Percentiles rank a stretch among this genome's conserved stretches.
phyloP scores from a whole-genome alignment of 441 rosid genomes.

The Populus hybrid region DNA sequence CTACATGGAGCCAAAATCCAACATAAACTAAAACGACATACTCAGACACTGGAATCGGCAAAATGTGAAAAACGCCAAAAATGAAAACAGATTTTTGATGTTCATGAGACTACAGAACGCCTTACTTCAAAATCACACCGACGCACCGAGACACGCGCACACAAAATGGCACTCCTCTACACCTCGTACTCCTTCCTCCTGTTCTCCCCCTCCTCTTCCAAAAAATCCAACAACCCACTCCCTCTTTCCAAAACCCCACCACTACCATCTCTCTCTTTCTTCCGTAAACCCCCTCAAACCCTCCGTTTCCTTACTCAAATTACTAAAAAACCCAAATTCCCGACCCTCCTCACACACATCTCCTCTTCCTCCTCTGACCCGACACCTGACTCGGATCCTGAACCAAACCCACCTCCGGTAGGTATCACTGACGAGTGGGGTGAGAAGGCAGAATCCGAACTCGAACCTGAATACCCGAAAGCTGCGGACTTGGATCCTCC shows the following conservation, averaged over 20 bases:
- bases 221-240: slow-evolving; percentile 15
- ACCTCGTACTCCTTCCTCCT: slow-evolving; percentile 29
- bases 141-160: neutral
- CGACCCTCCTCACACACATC: neutral
- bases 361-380: neutral
- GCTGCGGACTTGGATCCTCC: slow-evolving; percentile 74
- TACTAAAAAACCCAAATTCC: neutral
- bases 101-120: neutral
- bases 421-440: slow-evolving; percentile 83
- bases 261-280: slow-evolving; percentile 22
- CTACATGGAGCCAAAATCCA: neutral
- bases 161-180: slow-evolving; percentile 49
- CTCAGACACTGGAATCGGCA: neutral
- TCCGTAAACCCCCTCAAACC: slow-evolving; percentile 9
- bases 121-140: neutral
- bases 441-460: slow-evolving; percentile 37
- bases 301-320: slow-evolving; percentile 5
- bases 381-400: slow-evolving; percentile 8
- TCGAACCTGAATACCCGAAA: slow-evolving; percentile 30
- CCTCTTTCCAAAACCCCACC: slow-evolving; percentile 13
- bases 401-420: slow-evolving; percentile 8
- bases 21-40: neutral
- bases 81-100: too few relatives aligned
- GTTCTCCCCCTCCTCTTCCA: slow-evolving; percentile 23
- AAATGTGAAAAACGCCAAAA: neutral